Conservation (phyloP, 345 rosid genomes). For the Kernera saxatilis region DNA sequence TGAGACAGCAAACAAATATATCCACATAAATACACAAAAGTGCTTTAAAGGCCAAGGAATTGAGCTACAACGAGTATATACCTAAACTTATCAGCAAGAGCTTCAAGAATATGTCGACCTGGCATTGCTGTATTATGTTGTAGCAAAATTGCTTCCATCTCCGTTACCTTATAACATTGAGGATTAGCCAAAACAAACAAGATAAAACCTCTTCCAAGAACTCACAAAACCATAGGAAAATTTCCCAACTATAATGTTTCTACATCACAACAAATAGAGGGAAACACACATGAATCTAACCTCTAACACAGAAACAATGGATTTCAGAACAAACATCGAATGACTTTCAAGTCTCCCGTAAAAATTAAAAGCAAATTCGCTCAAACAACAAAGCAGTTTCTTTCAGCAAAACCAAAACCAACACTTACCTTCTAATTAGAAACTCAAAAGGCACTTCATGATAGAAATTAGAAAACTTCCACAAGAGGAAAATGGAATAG, state of each 20-base stretch:
- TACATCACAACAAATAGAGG: neutral
- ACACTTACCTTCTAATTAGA: neutral
- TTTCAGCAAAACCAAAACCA: neutral
- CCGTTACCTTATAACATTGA: slow-evolving; percentile 54
- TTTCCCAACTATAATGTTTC: neutral
- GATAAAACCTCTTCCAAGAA: neutral
- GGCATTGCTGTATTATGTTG: slow-evolving; percentile 80
- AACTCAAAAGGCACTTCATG: neutral
- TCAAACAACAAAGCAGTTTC: slow-evolving; percentile 2
- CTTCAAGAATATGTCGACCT: slow-evolving; percentile 59
- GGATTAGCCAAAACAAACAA: slow-evolving; percentile 11
- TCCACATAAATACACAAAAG: slow-evolving; percentile 9
- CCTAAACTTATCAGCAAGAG: slow-evolving; percentile 94
- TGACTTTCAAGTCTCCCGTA: neutral
- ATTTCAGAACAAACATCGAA: neutral
- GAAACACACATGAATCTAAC: neutral
- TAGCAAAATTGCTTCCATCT: slow-evolving; percentile 88
- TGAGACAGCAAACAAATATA: slow-evolving; percentile 30
- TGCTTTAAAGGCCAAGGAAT: neutral
- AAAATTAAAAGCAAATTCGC: neutral
- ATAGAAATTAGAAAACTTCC: neutral
- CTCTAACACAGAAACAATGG: neutral
- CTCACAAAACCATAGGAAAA: neutral
- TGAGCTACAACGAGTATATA: slow-evolving; percentile 24
- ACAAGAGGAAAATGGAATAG: neutral